phyloP scores from a whole-genome alignment of 2,329 filamentous ascomycete genomes.

The Colletotrichum orbiculare region DNA sequence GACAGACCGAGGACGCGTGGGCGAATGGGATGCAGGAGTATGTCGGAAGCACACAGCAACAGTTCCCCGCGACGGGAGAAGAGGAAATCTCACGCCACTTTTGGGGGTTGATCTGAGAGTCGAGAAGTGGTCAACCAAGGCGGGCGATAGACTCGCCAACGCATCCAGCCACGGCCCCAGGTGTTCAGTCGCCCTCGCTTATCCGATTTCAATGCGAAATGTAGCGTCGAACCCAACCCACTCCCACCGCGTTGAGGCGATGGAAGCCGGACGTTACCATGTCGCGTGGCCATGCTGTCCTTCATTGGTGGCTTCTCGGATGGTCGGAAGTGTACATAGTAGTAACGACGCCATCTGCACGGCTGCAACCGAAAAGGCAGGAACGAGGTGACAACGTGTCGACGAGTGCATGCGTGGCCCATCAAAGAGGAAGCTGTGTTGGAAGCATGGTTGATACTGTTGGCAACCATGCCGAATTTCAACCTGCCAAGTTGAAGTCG shows the following conservation, averaged over 20 bases:
- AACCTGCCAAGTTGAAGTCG: neutral
- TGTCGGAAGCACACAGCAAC: conserved; percentile 7
- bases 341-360: neutral
- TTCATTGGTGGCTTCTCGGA: neutral
- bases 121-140: too few species aligned
- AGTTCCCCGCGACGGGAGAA: conserved; percentile 32
- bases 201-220: too few species aligned
- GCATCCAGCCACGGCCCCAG: too few species aligned
- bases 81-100: conserved; percentile 47
- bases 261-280: neutral
- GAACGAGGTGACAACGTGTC: conserved; percentile 1
- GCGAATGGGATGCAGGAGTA: conserved; percentile 12
- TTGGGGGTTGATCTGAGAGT: conserved; percentile 43
- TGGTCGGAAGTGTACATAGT: neutral
- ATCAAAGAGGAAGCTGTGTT: conserved; percentile 13
- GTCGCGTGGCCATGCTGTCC: neutral
- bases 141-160: too few species aligned
- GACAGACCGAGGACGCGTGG: conserved; percentile 34
- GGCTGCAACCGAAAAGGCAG: conserved; percentile 27
- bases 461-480: conserved; percentile 1
- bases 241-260: neutral
- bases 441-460: neutral
- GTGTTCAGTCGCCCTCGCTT: too few species aligned
- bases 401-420: neutral
- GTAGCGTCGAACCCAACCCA: too few species aligned